Evolutionary conservation across 2,329 filamentous ascomycete species (phyloP).

Genomic region (Ceratocystis albifundus): DNA sequence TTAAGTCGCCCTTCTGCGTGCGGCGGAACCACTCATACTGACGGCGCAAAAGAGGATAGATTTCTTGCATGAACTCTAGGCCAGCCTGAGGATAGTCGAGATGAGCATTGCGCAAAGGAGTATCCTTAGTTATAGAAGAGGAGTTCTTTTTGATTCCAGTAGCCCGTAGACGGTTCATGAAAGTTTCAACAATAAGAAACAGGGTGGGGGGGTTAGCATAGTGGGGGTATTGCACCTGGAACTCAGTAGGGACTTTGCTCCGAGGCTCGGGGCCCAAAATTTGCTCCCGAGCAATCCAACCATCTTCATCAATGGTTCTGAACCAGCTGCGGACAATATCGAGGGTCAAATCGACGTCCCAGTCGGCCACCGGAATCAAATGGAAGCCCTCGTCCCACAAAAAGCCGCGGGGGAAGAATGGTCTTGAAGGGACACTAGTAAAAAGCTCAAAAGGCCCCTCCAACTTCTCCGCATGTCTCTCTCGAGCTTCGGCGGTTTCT

Average conservation of each 20-base stretch:
- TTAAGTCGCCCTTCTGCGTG: slow-evolving; percentile 82
- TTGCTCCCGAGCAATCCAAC: slow-evolving; percentile 94
- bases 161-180: slow-evolving; percentile 62
- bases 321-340: slow-evolving; percentile 95
- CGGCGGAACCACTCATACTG: slow-evolving; percentile 93
- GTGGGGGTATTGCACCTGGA: slow-evolving; percentile 91
- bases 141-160: slow-evolving; percentile 18
- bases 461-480: slow-evolving; percentile 52
- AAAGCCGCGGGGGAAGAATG: slow-evolving; percentile 94
- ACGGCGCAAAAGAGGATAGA: slow-evolving; percentile 77
- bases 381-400: slow-evolving; percentile 98
- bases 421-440: slow-evolving; percentile 79
- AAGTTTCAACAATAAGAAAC: slow-evolving; percentile 75
- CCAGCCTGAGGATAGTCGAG: slow-evolving; percentile 42
- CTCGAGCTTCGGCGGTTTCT: slow-evolving; percentile 69
- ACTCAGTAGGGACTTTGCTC: slow-evolving; percentile 86
- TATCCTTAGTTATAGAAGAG: slow-evolving; percentile 17
- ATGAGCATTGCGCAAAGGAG: slow-evolving; percentile 22
- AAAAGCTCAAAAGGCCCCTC: slow-evolving; percentile 84
- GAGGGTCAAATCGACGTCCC: slow-evolving; percentile 77
- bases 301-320: slow-evolving; percentile 87
- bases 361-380: slow-evolving; percentile 78
- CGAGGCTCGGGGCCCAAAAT: slow-evolving; percentile 85
- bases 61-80: slow-evolving; percentile 56
- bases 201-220: slow-evolving; percentile 95